Base-by-base conservation (phyloP, 306 rosid species). In the Quercus engelmannii region DNA sequence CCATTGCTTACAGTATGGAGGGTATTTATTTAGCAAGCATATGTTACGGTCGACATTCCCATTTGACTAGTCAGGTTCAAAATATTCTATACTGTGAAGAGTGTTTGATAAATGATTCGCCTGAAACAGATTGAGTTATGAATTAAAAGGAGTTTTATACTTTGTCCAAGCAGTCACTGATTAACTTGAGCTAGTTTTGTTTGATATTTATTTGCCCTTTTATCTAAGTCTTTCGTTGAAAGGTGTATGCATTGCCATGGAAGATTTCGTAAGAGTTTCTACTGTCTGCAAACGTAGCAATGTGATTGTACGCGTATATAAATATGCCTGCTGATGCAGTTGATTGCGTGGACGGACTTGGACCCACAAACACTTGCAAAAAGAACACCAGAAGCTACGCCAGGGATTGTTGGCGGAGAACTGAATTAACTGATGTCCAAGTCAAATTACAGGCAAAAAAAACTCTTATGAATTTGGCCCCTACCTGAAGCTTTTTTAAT, bases 1-100 rank as follows among this genome's bases (percentile, higher is more conserved):
- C 21, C 94, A 93, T 69, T 93, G 92, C 86, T 80, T 88, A 76
- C 61, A 73, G 2, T 91, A 88, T 84, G 97, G 97, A 69, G 90
- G 90, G 74, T 38, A 38, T 38, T 6, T 84, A 84, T 72, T 83
- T 89, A 73, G 88, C 86, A 52, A 74, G 76, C 69, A 82, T 88
- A 73, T 91, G 92, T 81, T 89, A 85, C 64, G 92, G 94, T 20
- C 75, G 73, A 63, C 72, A 80, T 80, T 87, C 88, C 38, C 74
- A 79, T 69, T 80, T 78, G 81, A 73, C 78, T 63, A 25, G 76
- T 76, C 83, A 81, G 41, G 82, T 72, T 75, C 87, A 74, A 58
- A 82, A 77, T 65, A 86, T 88, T 82, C 52, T 88, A 49, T 78
- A 82, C 68, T 1, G 6, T 52, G 73, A 79, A 75, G 76, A 58